These are phyloP conservation scores for Talaromyces piceae DNA, from an alignment of 2,329 filamentous ascomycete species.

Conservation along the genomic window DNA sequence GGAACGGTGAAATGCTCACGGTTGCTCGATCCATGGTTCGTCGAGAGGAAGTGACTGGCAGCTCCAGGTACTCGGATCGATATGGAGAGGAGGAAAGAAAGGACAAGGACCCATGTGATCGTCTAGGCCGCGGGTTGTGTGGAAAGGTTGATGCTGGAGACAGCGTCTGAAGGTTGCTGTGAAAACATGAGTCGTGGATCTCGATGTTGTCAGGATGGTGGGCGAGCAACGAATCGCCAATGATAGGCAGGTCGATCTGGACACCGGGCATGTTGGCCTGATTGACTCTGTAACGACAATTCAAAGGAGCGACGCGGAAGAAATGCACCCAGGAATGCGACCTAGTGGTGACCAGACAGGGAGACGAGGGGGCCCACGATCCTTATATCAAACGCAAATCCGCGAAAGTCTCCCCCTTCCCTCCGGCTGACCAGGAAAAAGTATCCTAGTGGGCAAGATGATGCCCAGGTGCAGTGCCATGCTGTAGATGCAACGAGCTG, in stretches of 20 bases:
- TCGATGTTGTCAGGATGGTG: constrained; percentile 5
- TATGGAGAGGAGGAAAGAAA: constrained; percentile 26
- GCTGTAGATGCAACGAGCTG: constrained; percentile 21
- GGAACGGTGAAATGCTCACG: constrained; percentile 29
- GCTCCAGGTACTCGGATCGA: constrained; percentile 23
- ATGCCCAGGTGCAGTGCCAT: constrained; percentile 22
- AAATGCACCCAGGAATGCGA: constrained; percentile 6
- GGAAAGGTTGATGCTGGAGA: constrained; percentile 18
- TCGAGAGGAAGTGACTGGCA: constrained; percentile 19
- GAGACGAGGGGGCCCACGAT: constrained; percentile 5
- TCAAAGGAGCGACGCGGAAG: constrained; percentile 3
- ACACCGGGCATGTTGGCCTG: constrained; percentile 23
- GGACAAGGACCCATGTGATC: constrained; percentile 26
- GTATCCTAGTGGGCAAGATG: constrained; percentile 8
- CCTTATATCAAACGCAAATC: constrained; percentile 9
- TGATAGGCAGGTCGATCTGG: constrained; percentile 19
- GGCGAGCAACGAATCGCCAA: constrained; percentile 14
- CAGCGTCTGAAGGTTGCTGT: constrained; percentile 12
- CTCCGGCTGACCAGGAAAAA: constrained; percentile 6
- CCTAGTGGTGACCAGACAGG: constrained; percentile 11
- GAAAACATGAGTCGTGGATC: constrained; percentile 6
- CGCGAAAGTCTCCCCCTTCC: constrained; percentile 8
- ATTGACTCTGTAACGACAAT: constrained; percentile 13
- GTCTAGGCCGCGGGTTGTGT: constrained; percentile 25
- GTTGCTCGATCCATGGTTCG: constrained; percentile 20